These are phyloP conservation scores for Colletotrichum musicola DNA, from an alignment of 2,329 filamentous ascomycete genomes.

Conservation along the genomic window DNA sequence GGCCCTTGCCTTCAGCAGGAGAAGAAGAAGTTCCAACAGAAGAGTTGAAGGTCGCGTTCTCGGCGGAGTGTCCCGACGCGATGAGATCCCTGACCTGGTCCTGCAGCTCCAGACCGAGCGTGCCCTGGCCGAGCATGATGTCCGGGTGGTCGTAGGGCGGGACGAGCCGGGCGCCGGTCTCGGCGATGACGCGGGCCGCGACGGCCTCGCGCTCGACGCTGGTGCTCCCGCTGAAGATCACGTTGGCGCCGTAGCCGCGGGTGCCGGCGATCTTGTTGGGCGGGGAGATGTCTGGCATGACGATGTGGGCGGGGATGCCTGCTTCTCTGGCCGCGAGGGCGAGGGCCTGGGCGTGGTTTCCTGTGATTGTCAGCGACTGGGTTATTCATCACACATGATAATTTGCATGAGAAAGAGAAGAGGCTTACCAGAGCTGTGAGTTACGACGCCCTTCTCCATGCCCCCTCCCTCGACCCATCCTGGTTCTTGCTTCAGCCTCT, in stretches of 20 bases:
- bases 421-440: slow-evolving; percentile 86
- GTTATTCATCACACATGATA: no score
- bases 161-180: slow-evolving; percentile 83
- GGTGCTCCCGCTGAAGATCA: slow-evolving; percentile 87
- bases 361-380: slow-evolving; percentile 59
- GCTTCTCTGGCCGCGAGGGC: slow-evolving; percentile 83
- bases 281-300: slow-evolving; percentile 90
- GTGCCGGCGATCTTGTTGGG: slow-evolving; percentile 91
- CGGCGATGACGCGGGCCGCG: slow-evolving; percentile 74
- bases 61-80: slow-evolving; percentile 42
- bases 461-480: slow-evolving; percentile 73
- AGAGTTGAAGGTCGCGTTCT: slow-evolving; percentile 31
- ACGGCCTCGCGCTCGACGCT: slow-evolving; percentile 84
- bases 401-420: background rate
- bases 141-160: slow-evolving; percentile 94
- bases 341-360: slow-evolving; percentile 95
- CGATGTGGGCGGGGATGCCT: slow-evolving; percentile 83
- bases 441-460: slow-evolving; percentile 79
- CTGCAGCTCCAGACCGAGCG: slow-evolving; percentile 84
- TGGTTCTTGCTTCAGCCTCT: slow-evolving; percentile 72
- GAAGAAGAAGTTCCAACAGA: background rate
- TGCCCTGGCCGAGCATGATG: slow-evolving; percentile 95
- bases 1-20: slow-evolving; percentile 45
- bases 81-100: slow-evolving; percentile 74
- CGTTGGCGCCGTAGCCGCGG: slow-evolving; percentile 78